Percentiles rank a stretch among this genome's conserved stretches.
Conservation (phyloP, 305 asterid genomes). For the Lippia alba region DNA sequence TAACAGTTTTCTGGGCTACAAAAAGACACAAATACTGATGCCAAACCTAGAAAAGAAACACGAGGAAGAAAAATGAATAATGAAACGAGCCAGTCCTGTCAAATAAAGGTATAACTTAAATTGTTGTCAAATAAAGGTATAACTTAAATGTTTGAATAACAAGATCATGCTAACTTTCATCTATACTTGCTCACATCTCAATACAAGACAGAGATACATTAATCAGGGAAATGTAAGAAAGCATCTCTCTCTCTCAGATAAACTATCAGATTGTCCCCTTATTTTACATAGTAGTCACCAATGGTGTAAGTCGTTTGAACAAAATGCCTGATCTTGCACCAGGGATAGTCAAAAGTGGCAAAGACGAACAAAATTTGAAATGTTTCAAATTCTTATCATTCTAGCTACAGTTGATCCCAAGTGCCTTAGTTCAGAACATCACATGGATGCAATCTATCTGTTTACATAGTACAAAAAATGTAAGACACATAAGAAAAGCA, state of each 20-base stretch:
- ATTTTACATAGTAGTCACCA: neutral
- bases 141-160: constrained; percentile 14
- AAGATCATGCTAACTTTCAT: constrained; percentile 12
- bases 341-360: neutral
- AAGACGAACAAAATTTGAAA: neutral
- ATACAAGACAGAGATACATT: constrained; percentile 1
- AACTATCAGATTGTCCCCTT: constrained; percentile 1
- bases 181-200: neutral
- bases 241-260: neutral
- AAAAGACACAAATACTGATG: neutral
- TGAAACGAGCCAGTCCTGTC: neutral
- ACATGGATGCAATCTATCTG: neutral
- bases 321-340: constrained; percentile 7
- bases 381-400: neutral
- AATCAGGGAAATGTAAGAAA: neutral
- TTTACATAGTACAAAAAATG: neutral
- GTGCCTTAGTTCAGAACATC: neutral
- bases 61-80: neutral
- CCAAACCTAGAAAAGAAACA: constrained; percentile 6
- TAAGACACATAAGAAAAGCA: neutral
- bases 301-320: constrained; percentile 1
- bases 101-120: constrained; percentile 15
- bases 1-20: neutral
- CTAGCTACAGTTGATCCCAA: constrained; percentile 6
- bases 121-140: constrained; percentile 7